These are phyloP conservation scores for peach (Prunus persica) DNA, from an alignment of 306 rosid genomes.

Conservation along the genomic window Prunus_persica_NCBIv2 NC_034013.1:8885001-8885500, in stretches of 20 bases:
- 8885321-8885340: constrained; percentile 3
- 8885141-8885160: constrained; percentile 22
- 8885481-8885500: background rate
- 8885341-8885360: constrained; percentile 26
- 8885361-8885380: constrained; percentile 32
- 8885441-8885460: background rate
- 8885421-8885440: background rate
- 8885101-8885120: constrained; percentile 30
- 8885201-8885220: constrained; percentile 4
- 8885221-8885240: background rate
- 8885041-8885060: constrained; percentile 41
- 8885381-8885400: constrained; percentile 25
- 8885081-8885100: constrained; percentile 27
- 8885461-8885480: background rate
- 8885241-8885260: background rate
- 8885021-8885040: constrained; percentile 31
- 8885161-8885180: constrained; percentile 14
- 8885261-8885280: background rate
- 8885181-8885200: background rate
- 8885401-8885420: background rate
- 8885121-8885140: constrained; percentile 26
- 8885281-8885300: too few species aligned
- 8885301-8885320: background rate
- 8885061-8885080: constrained; percentile 34
- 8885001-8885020: constrained; percentile 35